Conservation (phyloP, 306 rosid genomes). For the Luffa acutangula region DNA sequence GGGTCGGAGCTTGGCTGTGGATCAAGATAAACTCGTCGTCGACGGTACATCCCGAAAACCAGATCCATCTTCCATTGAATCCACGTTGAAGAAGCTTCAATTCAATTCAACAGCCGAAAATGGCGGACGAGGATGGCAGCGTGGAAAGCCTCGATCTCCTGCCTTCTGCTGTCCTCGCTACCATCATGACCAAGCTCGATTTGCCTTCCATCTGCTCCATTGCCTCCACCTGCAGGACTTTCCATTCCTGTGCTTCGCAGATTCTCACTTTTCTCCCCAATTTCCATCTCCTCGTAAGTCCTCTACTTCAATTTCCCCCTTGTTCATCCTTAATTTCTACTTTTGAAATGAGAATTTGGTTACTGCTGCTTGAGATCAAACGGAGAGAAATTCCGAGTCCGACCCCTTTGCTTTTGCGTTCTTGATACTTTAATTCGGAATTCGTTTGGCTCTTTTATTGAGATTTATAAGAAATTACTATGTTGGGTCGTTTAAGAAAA, state of each 20-base stretch:
- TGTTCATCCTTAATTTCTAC: not conserved
- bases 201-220: conserved; percentile 63
- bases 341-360: not conserved
- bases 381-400: not conserved
- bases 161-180: conserved; percentile 45
- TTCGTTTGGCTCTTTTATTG: not conserved
- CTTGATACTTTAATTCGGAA: not conserved
- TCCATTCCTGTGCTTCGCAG: conserved; percentile 47
- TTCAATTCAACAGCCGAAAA: not conserved
- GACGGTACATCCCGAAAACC: not conserved
- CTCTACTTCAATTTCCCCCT: not conserved
- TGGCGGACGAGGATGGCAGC: conserved; percentile 12
- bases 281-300: conserved; percentile 64
- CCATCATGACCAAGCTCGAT: conserved; percentile 72
- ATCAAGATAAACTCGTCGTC: not conserved
- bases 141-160: conserved; percentile 43
- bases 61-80: not conserved
- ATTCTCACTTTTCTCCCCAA: conserved; percentile 58
- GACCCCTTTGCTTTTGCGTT: not conserved
- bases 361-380: not conserved
- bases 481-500: not conserved
- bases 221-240: conserved; percentile 58
- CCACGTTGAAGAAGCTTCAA: conserved; percentile 2
- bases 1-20: not conserved
- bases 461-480: not conserved